These are phyloP conservation scores for Vaccinium macrocarpon DNA, from an alignment of 148 eudicot genomes.

Conservation along the genomic window DNA sequence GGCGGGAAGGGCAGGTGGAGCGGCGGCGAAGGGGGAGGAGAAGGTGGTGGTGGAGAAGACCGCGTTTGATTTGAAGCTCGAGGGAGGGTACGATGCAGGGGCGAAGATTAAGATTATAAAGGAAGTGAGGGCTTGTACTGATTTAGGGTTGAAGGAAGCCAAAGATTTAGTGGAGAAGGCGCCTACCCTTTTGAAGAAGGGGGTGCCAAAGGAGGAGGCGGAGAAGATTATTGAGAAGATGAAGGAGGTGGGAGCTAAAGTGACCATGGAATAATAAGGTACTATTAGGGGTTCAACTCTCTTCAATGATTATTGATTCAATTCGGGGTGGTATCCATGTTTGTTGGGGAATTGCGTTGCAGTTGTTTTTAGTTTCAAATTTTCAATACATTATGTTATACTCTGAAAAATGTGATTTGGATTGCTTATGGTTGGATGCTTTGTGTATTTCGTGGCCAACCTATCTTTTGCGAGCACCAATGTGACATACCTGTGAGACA, in stretches of 20 bases:
- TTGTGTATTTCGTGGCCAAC: background rate
- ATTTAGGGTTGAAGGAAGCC: conserved; percentile 90
- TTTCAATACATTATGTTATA: background rate
- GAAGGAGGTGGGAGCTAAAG: conserved; percentile 83
- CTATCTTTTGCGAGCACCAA: background rate
- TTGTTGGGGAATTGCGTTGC: background rate
- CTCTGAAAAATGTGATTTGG: background rate
- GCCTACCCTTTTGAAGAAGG: conserved; percentile 79
- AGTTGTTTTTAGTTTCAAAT: background rate
- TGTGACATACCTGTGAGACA: background rate
- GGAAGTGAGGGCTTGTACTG: conserved; percentile 86
- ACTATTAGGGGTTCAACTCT: background rate
- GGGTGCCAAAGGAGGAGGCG: conserved; percentile 80
- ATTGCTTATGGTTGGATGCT: background rate
- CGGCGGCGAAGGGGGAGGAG: conserved; percentile 36
- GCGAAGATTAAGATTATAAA: conserved; percentile 87
- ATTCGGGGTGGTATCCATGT: background rate
- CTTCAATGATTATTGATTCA: background rate
- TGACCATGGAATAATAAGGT: conserved; percentile 72
- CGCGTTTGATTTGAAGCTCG: conserved; percentile 84
- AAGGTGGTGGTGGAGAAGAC: conserved; percentile 72
- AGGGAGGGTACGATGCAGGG: conserved; percentile 73
- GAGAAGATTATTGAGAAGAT: conserved; percentile 87
- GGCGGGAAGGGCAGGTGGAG: conserved; percentile 26
- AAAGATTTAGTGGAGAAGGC: conserved; percentile 96